These are phyloP conservation scores for Penicillium sp. DNA, from an alignment of 2,329 filamentous ascomycete genomes.

Conservation along the genomic window DNA sequence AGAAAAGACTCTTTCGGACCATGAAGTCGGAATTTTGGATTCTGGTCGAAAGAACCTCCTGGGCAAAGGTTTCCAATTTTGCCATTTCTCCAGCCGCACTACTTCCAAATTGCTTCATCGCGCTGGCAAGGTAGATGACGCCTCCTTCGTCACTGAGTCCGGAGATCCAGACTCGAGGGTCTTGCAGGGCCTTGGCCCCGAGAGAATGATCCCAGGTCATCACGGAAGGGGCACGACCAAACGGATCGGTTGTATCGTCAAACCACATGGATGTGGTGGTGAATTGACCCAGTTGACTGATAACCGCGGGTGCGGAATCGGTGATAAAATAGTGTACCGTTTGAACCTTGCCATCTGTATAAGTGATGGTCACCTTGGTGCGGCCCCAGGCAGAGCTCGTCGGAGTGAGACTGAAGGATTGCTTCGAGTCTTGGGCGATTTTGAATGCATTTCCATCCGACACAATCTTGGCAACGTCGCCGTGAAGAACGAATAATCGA, in stretches of 20 bases:
- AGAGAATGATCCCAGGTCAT: conserved; percentile 49
- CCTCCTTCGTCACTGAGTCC: conserved; percentile 57
- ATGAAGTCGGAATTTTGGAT: conserved; percentile 45
- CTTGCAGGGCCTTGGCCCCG: conserved; percentile 38
- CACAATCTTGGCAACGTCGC: conserved; percentile 26
- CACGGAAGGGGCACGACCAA: conserved; percentile 49
- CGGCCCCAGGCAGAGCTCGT: conserved; percentile 46
- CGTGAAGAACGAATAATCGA: conserved; percentile 42
- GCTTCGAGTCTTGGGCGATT: conserved; percentile 37
- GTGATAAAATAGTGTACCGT: conserved; percentile 54
- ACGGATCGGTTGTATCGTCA: conserved; percentile 48
- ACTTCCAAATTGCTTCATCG: conserved; percentile 50
- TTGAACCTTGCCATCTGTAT: conserved; percentile 45
- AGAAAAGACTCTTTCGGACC: conserved; percentile 54
- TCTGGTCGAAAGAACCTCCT: conserved; percentile 46
- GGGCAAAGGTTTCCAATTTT: conserved; percentile 51
- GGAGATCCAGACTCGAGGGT: conserved; percentile 51
- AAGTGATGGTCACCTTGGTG: conserved; percentile 44
- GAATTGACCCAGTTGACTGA: conserved; percentile 48
- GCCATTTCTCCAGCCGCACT: conserved; percentile 46
- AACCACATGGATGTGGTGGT: conserved; percentile 52
- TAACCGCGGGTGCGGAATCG: conserved; percentile 40
- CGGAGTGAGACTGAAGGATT: conserved; percentile 34
- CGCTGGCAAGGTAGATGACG: conserved; percentile 50
- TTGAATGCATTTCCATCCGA: conserved; percentile 17